Percentiles rank a stretch among this genome's conserved stretches.
Conservation (phyloP, 1,284 basidiomycete species). For the Tranzscheliella williamsii region DNA sequence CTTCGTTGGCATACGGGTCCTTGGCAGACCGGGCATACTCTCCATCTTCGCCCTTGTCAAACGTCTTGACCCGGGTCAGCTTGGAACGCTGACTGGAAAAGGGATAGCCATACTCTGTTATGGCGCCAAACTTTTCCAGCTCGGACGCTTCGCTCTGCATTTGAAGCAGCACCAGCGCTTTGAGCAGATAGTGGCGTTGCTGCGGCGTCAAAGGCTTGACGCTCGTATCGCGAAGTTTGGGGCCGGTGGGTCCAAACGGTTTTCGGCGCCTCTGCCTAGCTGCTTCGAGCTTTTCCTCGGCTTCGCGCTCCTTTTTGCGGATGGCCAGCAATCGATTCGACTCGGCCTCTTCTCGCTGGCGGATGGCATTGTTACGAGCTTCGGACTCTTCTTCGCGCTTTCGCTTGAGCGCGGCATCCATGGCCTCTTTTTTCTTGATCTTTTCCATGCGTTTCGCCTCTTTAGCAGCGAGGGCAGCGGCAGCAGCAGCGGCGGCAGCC, state of each 20-base stretch:
- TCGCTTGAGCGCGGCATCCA: constrained; percentile 21
- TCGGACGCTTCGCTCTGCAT: constrained; percentile 54
- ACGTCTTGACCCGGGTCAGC: constrained; percentile 44
- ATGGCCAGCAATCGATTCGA: constrained; percentile 22
- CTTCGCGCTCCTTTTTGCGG: constrained; percentile 21
- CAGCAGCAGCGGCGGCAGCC: constrained; percentile 35
- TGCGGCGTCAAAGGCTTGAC: constrained; percentile 43
- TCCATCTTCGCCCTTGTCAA: constrained; percentile 35
- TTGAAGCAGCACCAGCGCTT: constrained; percentile 55
- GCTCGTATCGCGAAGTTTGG: constrained; percentile 12
- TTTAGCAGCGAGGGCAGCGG: constrained; percentile 33
- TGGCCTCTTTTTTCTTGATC: constrained; percentile 21
- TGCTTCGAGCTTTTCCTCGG: constrained; percentile 26
- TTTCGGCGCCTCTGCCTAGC: constrained; percentile 24
- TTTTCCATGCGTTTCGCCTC: constrained; percentile 34
- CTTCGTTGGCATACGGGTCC: constrained; percentile 50
- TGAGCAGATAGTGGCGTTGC: constrained; percentile 58
- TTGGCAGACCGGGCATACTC: constrained; percentile 41
- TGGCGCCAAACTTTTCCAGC: constrained; percentile 48
- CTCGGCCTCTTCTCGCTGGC: constrained; percentile 33
- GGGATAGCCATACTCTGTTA: constrained; percentile 56
- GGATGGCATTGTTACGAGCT: constrained; percentile 25
- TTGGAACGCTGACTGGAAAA: constrained; percentile 44
- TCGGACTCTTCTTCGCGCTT: constrained; percentile 28
- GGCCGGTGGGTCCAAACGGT: constrained; percentile 18